Evolutionary conservation across 768 basidiomycete species (phyloP), one percentile per base, ranked within the genome.

Genomic region (Gloeophyllum trabeum): DNA sequence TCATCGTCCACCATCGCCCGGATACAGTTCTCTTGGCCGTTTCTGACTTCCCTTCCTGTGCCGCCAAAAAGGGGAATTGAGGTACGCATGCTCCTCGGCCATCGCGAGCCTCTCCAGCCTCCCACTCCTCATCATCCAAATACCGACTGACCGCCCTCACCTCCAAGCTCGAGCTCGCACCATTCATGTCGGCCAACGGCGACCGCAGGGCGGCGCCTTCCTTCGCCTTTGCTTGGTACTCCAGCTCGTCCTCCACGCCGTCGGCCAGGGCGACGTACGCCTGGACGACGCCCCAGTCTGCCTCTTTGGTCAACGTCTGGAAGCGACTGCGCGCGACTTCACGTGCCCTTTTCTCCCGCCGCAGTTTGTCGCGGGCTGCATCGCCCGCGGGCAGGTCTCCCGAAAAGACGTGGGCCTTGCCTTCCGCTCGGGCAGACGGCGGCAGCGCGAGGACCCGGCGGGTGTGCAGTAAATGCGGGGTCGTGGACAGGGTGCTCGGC

Each of bases 401-500:
- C 51, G 12, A 50, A 59, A 41, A 55, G 46, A 24, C 21, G 51
- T 16, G n/a, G 41, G 42, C 40, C n/a, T n/a, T n/a, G 49, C 60
- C 3, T 62, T 54, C 21, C 38, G 41, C 19, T 34, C 43, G 45
- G 6, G 54, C 45, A 16, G 64, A 64, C 2, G 68, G 61, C 1
- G 81, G 81, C 6, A 85, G 62, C 13, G 64, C 54, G 43, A 87
- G 57, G 46, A 62, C 71, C 1, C 65, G 61, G 4, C 82, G 74
- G 1, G 83, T 85, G 56, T 85, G 82, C 13, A 87, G 63, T 5
- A 87, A 61, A 52, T 86, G 81, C 4, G 85, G 84, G 0, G 76
- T 85, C 0, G 79, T 84, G 44, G 63, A 72, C 16, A 87, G 59
- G 3, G 80, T 76, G 51, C 71, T 80, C 4, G 65, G 59, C 0